Percentiles rank a stretch among this genome's conserved stretches.
Evolutionary conservation across 2,329 filamentous ascomycete genomes (phyloP).

Genomic region (Ophiostoma sp.): DNA sequence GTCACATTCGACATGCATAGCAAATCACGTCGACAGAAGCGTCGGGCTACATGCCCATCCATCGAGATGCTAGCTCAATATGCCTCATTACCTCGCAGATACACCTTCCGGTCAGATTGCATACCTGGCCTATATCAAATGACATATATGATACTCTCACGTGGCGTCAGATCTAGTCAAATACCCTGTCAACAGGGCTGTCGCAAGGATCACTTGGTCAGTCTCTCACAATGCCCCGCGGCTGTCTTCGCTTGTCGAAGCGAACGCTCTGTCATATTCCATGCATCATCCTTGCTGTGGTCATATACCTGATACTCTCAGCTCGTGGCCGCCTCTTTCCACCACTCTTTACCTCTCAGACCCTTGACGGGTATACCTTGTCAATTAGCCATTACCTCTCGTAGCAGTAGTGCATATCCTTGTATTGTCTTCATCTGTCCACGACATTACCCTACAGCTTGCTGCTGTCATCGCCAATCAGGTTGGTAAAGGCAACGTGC

Average conservation of each 20-base stretch:
- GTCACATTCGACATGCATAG: not conserved
- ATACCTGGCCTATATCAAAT: not conserved
- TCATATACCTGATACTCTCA: not conserved
- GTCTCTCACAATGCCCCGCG: not conserved
- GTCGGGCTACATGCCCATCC: not conserved
- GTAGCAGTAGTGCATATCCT: not conserved
- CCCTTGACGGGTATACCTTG: no score
- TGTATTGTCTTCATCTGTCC: not conserved
- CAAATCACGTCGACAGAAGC: no score
- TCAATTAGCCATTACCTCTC: no score
- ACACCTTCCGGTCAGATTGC: no score
- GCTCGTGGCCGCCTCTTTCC: not conserved
- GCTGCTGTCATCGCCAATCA: conserved; percentile 64
- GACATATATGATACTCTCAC: not conserved
- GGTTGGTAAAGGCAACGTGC: conserved; percentile 68
- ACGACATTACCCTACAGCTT: conserved; percentile 32
- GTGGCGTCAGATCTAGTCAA: not conserved
- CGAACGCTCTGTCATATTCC: not conserved
- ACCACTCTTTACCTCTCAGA: no score
- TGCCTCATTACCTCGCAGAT: not conserved
- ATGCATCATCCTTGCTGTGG: conserved; percentile 1
- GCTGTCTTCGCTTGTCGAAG: conserved; percentile 1
- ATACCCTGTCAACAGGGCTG: not conserved
- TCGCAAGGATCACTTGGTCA: not conserved
- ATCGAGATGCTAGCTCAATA: not conserved